Evolutionary conservation across 805 yeast genomes (phyloP), one percentile per base, ranked within the genome.

Genomic region (Kodamaea restingae): DNA sequence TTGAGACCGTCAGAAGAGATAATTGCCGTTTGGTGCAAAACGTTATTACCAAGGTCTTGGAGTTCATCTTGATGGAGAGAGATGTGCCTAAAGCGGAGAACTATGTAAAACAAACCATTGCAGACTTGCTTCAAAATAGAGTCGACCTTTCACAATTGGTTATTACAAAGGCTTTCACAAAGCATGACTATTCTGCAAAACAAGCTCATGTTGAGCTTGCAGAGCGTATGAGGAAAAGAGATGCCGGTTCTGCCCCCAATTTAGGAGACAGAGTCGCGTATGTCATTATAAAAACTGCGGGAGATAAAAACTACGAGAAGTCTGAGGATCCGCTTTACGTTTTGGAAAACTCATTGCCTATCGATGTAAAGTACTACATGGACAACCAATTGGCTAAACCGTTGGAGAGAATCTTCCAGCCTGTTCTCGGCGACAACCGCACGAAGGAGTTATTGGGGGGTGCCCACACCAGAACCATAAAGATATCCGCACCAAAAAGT

Each of bases 251-350:
- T 6, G 98, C 98, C 1, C 98, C 98, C 3, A 80, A 88, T 9
- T 74, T 93, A 35, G 99, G 99, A 42, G 99, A 93, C 58, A 85
- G 99, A 65, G 98, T 93, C 22, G 98, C 98, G 4, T 93, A 91
- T 57, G 98, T 93, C 25, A 90, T 93, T 43, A 83, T 86, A 49
- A 78, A 79, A 54, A 65, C 62, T 37, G 80, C 91, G 0, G 82
- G 87, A 4, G 85, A 87, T 41, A 90, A 88, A 57, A 84, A 90
- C 46, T 95, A 90, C 61, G 96, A 91, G 50, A 88, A 93, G 61
- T 90, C 97, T 1, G 99, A 93, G 61, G 99, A 93, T 55, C 99
- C 99, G 2, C 65, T 91, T 22, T 93, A 78, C 50, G 98, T 90
- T 1, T 69, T 93, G 56, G 98, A 93, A 50, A 82, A 93, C 60